A percentile compares a stretch with the other conserved stretches of the same genome.
phyloP scores from a whole-genome alignment of 1,139 yeast species.

The Saccharomycopsis crataegensis region DNA sequence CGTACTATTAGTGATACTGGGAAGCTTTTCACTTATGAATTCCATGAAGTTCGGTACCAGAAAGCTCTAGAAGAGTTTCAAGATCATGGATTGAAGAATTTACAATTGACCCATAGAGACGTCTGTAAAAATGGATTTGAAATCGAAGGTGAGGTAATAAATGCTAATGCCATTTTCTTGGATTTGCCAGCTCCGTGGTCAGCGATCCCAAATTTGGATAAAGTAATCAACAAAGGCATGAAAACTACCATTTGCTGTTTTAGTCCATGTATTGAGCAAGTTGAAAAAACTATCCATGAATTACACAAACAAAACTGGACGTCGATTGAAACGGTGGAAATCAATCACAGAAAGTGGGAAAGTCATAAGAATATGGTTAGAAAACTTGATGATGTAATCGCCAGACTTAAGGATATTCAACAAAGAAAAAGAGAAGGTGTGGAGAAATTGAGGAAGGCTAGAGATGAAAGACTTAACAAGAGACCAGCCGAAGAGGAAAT shows the following conservation, averaged over 20 bases:
- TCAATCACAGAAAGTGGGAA: slow-evolving; percentile 82
- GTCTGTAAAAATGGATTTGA: slow-evolving; percentile 85
- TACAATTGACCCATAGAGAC: slow-evolving; percentile 78
- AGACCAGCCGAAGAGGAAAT: slow-evolving; percentile 16
- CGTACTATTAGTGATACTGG: slow-evolving; percentile 65
- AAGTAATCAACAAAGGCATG: slow-evolving; percentile 44
- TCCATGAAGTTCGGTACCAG: slow-evolving; percentile 73
- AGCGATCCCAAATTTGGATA: slow-evolving; percentile 70
- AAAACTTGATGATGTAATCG: slow-evolving; percentile 71
- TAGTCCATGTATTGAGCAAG: slow-evolving; percentile 98
- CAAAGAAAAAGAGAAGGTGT: slow-evolving; percentile 68
- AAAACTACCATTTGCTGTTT: slow-evolving; percentile 70
- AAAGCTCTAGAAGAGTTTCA: slow-evolving; percentile 77
- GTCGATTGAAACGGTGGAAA: slow-evolving; percentile 89
- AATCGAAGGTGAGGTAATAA: slow-evolving; percentile 35
- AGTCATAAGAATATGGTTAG: slow-evolving; percentile 86
- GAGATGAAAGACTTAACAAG: slow-evolving; percentile 25
- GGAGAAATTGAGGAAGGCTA: slow-evolving; percentile 44
- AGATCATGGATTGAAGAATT: slow-evolving; percentile 56
- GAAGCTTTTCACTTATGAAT: slow-evolving; percentile 75
- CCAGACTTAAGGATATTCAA: slow-evolving; percentile 74
- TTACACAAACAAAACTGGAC: slow-evolving; percentile 76
- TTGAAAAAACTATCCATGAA: slow-evolving; percentile 72
- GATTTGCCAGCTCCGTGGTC: slow-evolving; percentile 98
- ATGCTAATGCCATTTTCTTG: slow-evolving; percentile 71